Percentiles rank a stretch among this genome's conserved stretches.
Conservation (phyloP, 2,329 filamentous ascomycete species). For the Exophiala sp. region DNA sequence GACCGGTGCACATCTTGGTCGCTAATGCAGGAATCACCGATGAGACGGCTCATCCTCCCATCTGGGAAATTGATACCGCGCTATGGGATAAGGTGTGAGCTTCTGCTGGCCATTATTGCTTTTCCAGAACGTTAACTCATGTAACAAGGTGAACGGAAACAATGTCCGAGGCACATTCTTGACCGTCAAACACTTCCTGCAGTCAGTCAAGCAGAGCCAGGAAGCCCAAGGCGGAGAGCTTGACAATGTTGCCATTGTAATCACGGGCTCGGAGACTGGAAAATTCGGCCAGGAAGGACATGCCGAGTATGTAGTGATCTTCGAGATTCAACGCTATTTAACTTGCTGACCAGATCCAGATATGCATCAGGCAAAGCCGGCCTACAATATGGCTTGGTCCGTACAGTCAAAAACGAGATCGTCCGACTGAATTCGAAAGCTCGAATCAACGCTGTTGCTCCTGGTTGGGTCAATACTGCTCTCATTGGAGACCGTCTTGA, state of each 20-base stretch:
- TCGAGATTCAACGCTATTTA: too few relatives aligned
- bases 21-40: slow-evolving; percentile 54
- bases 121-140: slow-evolving; percentile 33
- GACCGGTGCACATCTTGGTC: slow-evolving; percentile 52
- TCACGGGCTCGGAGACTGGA: slow-evolving; percentile 53
- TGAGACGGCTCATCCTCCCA: slow-evolving; percentile 46
- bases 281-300: slow-evolving; percentile 51
- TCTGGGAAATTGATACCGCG: slow-evolving; percentile 53
- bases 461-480: slow-evolving; percentile 48
- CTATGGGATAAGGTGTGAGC: slow-evolving; percentile 48
- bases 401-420: slow-evolving; percentile 55
- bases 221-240: slow-evolving; percentile 39
- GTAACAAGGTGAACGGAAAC: slow-evolving; percentile 38
- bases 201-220: slow-evolving; percentile 41
- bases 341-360: not conserved
- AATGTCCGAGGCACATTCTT: slow-evolving; percentile 54
- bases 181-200: slow-evolving; percentile 55
- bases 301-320: slow-evolving; percentile 39
- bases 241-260: slow-evolving; percentile 50
- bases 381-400: slow-evolving; percentile 52
- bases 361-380: slow-evolving; percentile 52
- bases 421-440: slow-evolving; percentile 49
- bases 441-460: slow-evolving; percentile 52
- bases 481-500: slow-evolving; percentile 49
- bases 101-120: not conserved